phyloP scores from a whole-genome alignment of 2,329 filamentous ascomycete genomes.

The Trichoderma sp. region DNA sequence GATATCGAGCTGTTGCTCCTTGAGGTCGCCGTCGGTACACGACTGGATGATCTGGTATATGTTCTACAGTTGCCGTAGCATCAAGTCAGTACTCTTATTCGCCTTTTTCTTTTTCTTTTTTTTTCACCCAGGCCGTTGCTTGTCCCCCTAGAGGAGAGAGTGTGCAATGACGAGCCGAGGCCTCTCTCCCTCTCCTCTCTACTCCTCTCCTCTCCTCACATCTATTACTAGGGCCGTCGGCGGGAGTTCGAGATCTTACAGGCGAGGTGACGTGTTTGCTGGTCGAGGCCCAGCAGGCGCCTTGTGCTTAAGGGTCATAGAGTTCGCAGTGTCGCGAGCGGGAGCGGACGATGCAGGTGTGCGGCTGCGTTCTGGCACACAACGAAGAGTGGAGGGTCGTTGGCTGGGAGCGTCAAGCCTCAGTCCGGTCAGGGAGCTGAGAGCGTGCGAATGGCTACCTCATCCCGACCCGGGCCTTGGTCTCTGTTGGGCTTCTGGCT shows the following conservation, averaged over 20 bases:
- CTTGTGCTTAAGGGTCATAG: conserved; percentile 48
- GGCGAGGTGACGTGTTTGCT: conserved; percentile 55
- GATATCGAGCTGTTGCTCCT: conserved; percentile 32
- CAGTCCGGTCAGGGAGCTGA: conserved; percentile 63
- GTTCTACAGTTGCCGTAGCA: conserved; percentile 7
- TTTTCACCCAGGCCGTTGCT: not conserved
- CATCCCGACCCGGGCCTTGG: conserved; percentile 46
- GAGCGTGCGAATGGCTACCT: conserved; percentile 54
- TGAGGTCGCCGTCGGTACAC: conserved; percentile 22
- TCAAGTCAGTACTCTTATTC: conserved; percentile 14
- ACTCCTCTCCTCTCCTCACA: not conserved
- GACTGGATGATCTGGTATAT: conserved; percentile 22
- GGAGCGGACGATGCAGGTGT: conserved; percentile 28
- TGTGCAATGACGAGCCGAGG: not conserved
- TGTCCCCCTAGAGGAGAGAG: not conserved
- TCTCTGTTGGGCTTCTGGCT: not conserved
- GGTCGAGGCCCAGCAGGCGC: conserved; percentile 59
- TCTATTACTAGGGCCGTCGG: not conserved
- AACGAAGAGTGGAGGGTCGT: conserved; percentile 15
- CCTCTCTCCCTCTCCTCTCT: not conserved
- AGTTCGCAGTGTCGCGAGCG: conserved; percentile 24
- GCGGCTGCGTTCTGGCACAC: conserved; percentile 10
- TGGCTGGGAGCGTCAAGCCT: conserved; percentile 35
- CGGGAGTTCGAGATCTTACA: conserved; percentile 40
- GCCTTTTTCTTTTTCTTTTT: not conserved